Evolutionary conservation across 2,329 filamentous ascomycete genomes (phyloP), one percentile per base, ranked within the genome.

Genomic region (Claviceps pazoutovae): DNA sequence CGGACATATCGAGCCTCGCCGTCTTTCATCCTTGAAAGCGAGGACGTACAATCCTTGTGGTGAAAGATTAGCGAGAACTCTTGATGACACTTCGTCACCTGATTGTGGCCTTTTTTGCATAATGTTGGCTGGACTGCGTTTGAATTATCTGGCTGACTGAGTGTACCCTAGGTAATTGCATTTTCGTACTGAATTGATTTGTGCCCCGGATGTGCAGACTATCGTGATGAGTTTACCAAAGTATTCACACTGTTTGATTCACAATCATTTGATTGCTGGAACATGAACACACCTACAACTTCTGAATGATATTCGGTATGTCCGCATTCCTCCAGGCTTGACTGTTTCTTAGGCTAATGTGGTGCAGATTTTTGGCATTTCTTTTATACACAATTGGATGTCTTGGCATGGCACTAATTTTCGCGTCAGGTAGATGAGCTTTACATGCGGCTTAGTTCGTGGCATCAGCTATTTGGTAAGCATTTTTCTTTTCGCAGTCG

Each of bases 51-150:
- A 78, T 69, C 74, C 74, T 72, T 74, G 76, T 74, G 76, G 73
- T 72, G 68, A 68, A 62, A 66, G 69, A 64, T 59, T 60, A 60
- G 64, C 62, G 66, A 69, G 74, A 67, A 65, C 76, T 80, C 74
- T 79, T 78, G 78, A 74, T 82, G 78, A 82, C 65, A 79, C 64
- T 70, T 81, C 78, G 78, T 82, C 78, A 80, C 67, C 78, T 81
- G 78, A 82, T 68, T 64, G 65, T 71, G 70, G 63, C 56, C 26
- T 59, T 64, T 53, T 11, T 26, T 48, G 58, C 19, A 19, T 13
- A 39, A 23, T 30, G 11, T 52, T 56, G 43, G 58, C 55, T 56
- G 50, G 52, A 54, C 46, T 34, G 46, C 57, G 52, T 17, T 34
- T 30, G 37, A 26, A 2, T 21, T 26, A 19, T 37, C 5, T 14